Base-by-base conservation (phyloP, 495 filamentous ascomycete species). In the Hypoxylon subgilvum region DNA sequence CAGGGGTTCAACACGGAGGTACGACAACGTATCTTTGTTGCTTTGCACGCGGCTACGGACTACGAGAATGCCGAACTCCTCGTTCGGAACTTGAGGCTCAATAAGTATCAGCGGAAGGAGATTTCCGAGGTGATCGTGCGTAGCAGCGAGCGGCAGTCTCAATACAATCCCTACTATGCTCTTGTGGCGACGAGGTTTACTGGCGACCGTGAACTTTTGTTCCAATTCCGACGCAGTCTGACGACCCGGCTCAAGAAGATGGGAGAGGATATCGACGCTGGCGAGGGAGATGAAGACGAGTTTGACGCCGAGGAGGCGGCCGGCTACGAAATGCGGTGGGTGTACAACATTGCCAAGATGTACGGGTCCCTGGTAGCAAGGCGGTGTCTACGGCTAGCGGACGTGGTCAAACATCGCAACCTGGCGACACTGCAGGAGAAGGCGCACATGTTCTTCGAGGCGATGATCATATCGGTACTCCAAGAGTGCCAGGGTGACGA, bases 1-100 rank as follows among this genome's bases (percentile, higher is more conserved):
- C 88, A 96, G 39, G 84, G 90, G 7, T 96, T 98, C 90, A 97
- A 97, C 70, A 97, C 95, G 0, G 89, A 93, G 61, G 81, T 96
- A 32, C 87, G 95, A 18, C 88, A 92, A 25, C 90, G 90, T 6
- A 96, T 98, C 53, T 98, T 97, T 68, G 81, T 95, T 17, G 84
- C 91, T 23, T 83, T 97, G 56, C 87, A 96, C 79, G 91, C 89
- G n/a, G 90, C 91, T 2, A 80, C 79, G 3, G 93, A 97, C 68
- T 92, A 82, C 71, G 84, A 89, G 52, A 91, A 97, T 68, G 94
- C 92, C 0, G 83, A 90, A 57, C 66, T 84, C 2, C 86, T 89
- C 6, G 76, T 97, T 1, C 74, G 86, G 53, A 96, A 95, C 63
- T 81, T 98, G 17, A 83, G 84, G 38, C 82, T 98, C 31, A 96